Percentiles rank a stretch among this genome's conserved stretches.
These are phyloP conservation scores for Vaccinium corymbosum DNA, from an alignment of 148 eudicot genomes.

Conservation along the genomic window DNA sequence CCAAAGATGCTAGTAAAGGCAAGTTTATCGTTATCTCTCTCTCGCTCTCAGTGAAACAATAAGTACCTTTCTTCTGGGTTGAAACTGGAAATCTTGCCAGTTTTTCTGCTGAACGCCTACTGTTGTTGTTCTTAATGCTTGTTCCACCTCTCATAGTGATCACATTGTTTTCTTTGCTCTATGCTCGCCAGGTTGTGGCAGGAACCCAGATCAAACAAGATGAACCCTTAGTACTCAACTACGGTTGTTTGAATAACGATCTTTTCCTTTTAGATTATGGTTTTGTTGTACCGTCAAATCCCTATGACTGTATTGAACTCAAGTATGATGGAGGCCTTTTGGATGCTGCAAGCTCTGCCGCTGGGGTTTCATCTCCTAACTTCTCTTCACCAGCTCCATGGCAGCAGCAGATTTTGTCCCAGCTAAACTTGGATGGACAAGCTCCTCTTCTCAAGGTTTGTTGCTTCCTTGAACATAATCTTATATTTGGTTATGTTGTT, in stretches of 20 bases:
- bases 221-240: slow-evolving; percentile 68
- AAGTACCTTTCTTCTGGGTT: not conserved
- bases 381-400: slow-evolving; percentile 84
- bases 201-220: slow-evolving; percentile 55
- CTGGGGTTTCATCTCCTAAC: slow-evolving; percentile 69
- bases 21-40: slow-evolving; percentile 14
- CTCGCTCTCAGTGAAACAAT: not conserved
- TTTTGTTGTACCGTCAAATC: slow-evolving; percentile 69
- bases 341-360: slow-evolving; percentile 93
- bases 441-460: slow-evolving; percentile 66
- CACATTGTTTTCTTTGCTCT: slow-evolving; percentile 1
- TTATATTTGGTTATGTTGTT: not conserved
- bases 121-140: not conserved
- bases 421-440: slow-evolving; percentile 59
- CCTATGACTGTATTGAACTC: slow-evolving; percentile 80
- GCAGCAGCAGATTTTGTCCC: slow-evolving; percentile 61
- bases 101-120: not conserved
- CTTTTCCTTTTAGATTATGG: slow-evolving; percentile 91
- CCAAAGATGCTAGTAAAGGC: slow-evolving; percentile 72
- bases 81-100: not conserved
- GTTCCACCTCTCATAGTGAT: not conserved
- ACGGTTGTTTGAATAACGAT: slow-evolving; percentile 82
- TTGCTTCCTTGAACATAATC: slow-evolving; percentile 14
- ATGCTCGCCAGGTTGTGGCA: slow-evolving; percentile 63
- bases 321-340: slow-evolving; percentile 76